Evolutionary conservation across 352 stramenopile genomes (phyloP).

Genomic region (Pythium folliculosum): DNA sequence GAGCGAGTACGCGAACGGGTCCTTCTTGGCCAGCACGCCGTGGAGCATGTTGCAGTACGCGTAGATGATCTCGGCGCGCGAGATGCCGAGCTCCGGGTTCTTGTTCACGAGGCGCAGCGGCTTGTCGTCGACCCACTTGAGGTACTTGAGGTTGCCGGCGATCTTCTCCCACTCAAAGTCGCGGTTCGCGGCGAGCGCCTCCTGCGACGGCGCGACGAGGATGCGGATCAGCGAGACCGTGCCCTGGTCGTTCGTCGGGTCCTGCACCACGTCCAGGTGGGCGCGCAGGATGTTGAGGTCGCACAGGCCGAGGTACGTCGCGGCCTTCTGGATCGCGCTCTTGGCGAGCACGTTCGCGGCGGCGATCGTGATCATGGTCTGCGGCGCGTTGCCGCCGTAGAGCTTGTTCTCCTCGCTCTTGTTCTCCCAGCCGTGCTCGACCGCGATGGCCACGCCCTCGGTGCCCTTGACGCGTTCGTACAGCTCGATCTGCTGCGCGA

Average conservation of each 20-base stretch:
- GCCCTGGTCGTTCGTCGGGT: conserved; percentile 71
- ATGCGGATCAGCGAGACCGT: conserved; percentile 84
- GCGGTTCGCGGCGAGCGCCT: conserved; percentile 49
- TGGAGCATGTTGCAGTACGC: conserved; percentile 95
- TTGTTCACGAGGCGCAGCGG: conserved; percentile 75
- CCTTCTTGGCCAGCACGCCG: conserved; percentile 92
- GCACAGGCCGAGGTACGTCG: conserved; percentile 91
- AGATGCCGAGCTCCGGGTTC: conserved; percentile 90
- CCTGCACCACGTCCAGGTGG: conserved; percentile 94
- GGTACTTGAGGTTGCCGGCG: conserved; percentile 86
- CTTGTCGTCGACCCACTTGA: conserved; percentile 88
- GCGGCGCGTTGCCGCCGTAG: conserved; percentile 43
- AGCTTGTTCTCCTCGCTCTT: conserved; percentile 85
- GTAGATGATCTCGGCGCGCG: conserved; percentile 94
- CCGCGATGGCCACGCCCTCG: conserved; percentile 71
- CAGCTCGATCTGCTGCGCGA: conserved; percentile 70
- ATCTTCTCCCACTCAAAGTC: conserved; percentile 84
- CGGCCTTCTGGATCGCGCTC: conserved; percentile 77
- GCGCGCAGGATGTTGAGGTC: conserved; percentile 94
- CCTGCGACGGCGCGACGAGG: conserved; percentile 67
- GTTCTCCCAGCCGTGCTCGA: conserved; percentile 85
- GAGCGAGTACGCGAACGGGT: conserved; percentile 94
- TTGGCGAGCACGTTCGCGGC: conserved; percentile 85
- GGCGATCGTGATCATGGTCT: conserved; percentile 87
- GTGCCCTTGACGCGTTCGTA: conserved; percentile 71